Evolutionary conservation across 805 yeast species (phyloP), one percentile per base, ranked within the genome.

Genomic region (Wickerhamiella nectarea): DNA sequence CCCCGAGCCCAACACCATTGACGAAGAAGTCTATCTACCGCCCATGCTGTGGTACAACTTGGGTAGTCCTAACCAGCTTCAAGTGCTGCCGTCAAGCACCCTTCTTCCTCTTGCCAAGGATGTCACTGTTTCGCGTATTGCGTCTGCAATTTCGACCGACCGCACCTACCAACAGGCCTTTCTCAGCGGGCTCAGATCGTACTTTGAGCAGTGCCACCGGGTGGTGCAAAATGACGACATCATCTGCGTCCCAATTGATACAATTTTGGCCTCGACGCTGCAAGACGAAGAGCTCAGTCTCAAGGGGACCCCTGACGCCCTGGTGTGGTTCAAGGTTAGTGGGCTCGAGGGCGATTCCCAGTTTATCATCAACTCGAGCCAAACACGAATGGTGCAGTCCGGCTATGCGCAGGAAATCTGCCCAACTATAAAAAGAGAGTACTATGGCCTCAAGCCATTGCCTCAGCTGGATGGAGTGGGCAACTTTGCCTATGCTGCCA

Each of bases 261-360:
- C 84, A 0, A 56, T 73, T 2, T 56, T 81, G 19, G 78, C 93
- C 0, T 69, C 69, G 48, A 68, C 83, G 1, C 54, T 79, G n/a
- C 50, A 34, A 14, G 47, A 45, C 26, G 60, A 50, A 50, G 3
- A 61, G 18, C 25, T 38, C 31, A 20, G 74, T 2, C 85, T 86
- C 0, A 60, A 64, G 2, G 84, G 83, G 0, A 68, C 67, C 18
- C 76, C 82, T 1, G 84, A 86, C 56, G 66, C 74, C 0, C 71
- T 87, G 15, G 94, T 86, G 0, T 89, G 95, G 95, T 89, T 86
- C 60, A 74, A 73, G 51, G 72, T 89, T 1, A 67, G 73, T 2
- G 78, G 72, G 6, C 64, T 77, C 3, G 36, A 22, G 29, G 40
- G 34, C 1, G 41, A 36, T 2, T 49, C 55, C 8, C 56, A 57